Evolutionary conservation across 2,329 filamentous ascomycete genomes (phyloP).

Genomic region (Botryotinia calthae): DNA sequence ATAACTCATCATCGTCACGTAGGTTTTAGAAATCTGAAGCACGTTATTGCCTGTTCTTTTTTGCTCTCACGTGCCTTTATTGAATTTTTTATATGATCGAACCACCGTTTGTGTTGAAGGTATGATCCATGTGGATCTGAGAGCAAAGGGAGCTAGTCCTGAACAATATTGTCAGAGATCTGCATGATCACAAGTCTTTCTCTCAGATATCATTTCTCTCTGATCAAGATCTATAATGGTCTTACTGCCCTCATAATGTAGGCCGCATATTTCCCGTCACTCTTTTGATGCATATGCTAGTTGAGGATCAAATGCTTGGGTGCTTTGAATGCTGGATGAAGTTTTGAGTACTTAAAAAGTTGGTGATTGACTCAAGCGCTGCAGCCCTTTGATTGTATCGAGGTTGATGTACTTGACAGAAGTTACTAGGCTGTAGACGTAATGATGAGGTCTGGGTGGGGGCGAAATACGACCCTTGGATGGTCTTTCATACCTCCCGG

Average conservation of each 20-base stretch:
- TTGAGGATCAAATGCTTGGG: neutral
- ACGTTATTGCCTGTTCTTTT: neutral
- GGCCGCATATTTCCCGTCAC: neutral
- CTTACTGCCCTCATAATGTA: neutral
- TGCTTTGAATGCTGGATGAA: neutral
- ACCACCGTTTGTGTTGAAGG: neutral
- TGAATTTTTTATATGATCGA: neutral
- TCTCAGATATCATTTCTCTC: neutral
- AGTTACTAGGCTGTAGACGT: neutral
- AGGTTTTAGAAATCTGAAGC: neutral
- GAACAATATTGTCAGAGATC: neutral
- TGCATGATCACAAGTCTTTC: neutral
- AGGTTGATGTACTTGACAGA: neutral
- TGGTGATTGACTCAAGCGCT: neutral
- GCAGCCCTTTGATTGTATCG: neutral
- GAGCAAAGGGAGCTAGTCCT: too few relatives aligned
- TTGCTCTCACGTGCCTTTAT: neutral
- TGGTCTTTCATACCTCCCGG: too few relatives aligned
- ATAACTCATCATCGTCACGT: neutral
- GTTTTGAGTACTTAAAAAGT: neutral
- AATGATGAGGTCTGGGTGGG: neutral
- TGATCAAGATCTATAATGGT: neutral
- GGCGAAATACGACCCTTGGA: too few relatives aligned
- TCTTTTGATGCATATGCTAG: slow-evolving; percentile 47
- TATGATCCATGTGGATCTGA: neutral